A percentile compares a stretch with the other conserved stretches of the same genome.
These are phyloP conservation scores for Botrytis hyacinthi DNA, from an alignment of 2,329 filamentous ascomycete species.

Conservation along the genomic window DNA sequence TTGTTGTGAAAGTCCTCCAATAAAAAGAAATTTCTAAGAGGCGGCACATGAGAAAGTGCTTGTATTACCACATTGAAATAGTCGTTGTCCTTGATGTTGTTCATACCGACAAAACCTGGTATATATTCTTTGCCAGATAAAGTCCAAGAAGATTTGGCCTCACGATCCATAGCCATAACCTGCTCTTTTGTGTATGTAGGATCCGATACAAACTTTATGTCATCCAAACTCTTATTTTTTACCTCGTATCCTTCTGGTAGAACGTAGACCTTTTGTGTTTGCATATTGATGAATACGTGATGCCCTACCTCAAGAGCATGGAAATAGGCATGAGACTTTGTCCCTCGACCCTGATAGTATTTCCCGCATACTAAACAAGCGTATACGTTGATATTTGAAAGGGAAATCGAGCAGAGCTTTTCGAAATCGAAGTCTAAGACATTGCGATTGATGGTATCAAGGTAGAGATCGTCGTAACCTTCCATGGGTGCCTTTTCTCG, in stretches of 20 bases:
- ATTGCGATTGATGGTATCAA: constrained; percentile 92
- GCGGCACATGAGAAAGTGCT: constrained; percentile 82
- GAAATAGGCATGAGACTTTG: constrained; percentile 95
- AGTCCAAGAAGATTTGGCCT: constrained; percentile 66
- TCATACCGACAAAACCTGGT: constrained; percentile 96
- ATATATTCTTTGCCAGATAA: constrained; percentile 81
- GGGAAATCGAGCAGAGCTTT: constrained; percentile 91
- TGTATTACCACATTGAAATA: constrained; percentile 96
- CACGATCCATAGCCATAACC: constrained; percentile 74
- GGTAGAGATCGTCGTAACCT: constrained; percentile 93
- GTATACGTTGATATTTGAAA: constrained; percentile 98
- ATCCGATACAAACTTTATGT: constrained; percentile 97
- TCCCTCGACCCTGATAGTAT: constrained; percentile 92
- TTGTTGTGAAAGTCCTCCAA: constrained; percentile 73
- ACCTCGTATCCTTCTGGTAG: constrained; percentile 97
- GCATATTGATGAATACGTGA: constrained; percentile 98
- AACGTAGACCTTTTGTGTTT: constrained; percentile 85
- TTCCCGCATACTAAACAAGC: constrained; percentile 96
- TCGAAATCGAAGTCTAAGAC: constrained; percentile 98
- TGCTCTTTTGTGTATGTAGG: constrained; percentile 79
- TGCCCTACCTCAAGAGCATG: constrained; percentile 93
- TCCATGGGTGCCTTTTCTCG: constrained; percentile 77
- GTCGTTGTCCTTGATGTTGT: constrained; percentile 99
- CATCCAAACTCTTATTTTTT: constrained; percentile 87
- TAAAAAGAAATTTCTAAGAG: constrained; percentile 87